Base-by-base conservation (phyloP, 1,139 yeast species). In the Hansenula sp. region DNA sequence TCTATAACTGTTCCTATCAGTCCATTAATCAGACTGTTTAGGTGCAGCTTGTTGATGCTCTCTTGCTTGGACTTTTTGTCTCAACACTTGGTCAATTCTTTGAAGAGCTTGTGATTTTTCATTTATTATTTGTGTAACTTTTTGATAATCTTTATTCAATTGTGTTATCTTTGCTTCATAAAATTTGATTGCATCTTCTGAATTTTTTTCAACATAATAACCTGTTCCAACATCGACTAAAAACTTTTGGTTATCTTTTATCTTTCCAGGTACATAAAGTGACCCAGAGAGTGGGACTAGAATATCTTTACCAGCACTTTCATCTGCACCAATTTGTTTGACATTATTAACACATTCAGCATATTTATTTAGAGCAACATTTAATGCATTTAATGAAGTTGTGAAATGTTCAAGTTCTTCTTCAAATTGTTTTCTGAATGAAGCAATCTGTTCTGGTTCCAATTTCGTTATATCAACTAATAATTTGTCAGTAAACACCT, bases 221-320 rank as follows among this genome's bases (percentile, higher is more conserved):
- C 97, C 97, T 0, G 98, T 92, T 27, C 99, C 99, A 32, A 92
- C 82, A 59, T 92, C 99, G 16, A 94, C 96, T 64, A 92, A 71
- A 54, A 83, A 92, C 43, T 73, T 79, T 47, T 82, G 75, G 35
- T 75, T 75, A 46, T 82, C 76, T 37, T 72, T 71, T 42, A 77
- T 72, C 45, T 70, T 75, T 2, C 98, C 99, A 2, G 96, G 96
- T 22, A 92, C 84, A 54, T 94, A 92, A 35, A 92, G 68, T 0
- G 96, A 87, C 33, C 90, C 75, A 1, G 97, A 88, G 49, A 94
- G 70, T 7, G 99, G 98, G 1, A 94, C 88, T 48, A 92, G 69
- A 28, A 92, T 62, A 26, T 77, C 75, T 41, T 73, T 68, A 2
- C 68, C 65, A 16, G 67, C 65, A 28, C 67, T 66, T 32, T 67